Conservation (phyloP, 2,329 filamentous ascomycete species). For the Myriosclerotinia curreyana region DNA sequence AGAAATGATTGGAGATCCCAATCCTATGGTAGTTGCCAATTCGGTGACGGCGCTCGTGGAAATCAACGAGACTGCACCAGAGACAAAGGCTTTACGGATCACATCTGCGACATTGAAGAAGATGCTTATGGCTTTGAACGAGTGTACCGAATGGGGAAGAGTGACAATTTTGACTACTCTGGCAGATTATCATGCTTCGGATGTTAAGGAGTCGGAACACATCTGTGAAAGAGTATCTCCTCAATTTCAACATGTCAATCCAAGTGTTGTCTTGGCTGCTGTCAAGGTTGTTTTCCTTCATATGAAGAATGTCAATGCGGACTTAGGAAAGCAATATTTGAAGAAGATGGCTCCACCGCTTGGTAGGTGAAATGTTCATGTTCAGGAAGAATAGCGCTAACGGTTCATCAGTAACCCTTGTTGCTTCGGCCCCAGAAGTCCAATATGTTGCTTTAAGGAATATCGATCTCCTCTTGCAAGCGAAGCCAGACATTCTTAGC, state of each 20-base stretch:
- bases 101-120: slow-evolving; percentile 86
- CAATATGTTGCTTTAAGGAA: slow-evolving; percentile 96
- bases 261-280: slow-evolving; percentile 92
- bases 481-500: slow-evolving; percentile 92
- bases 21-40: slow-evolving; percentile 99
- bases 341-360: slow-evolving; percentile 99
- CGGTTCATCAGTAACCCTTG: slow-evolving; percentile 70
- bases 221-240: slow-evolving; percentile 95
- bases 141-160: slow-evolving; percentile 97
- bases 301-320: slow-evolving; percentile 78
- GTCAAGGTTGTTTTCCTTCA: slow-evolving; percentile 98
- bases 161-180: slow-evolving; percentile 90
- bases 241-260: slow-evolving; percentile 98
- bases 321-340: slow-evolving; percentile 78
- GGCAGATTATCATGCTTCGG: slow-evolving; percentile 80
- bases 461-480: slow-evolving; percentile 92
- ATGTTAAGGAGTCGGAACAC: slow-evolving; percentile 94
- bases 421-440: slow-evolving; percentile 93
- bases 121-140: slow-evolving; percentile 91
- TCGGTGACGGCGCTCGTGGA: slow-evolving; percentile 91
- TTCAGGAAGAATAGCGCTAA: slow-evolving; percentile 22
- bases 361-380: slow-evolving; percentile 52
- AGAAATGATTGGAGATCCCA: slow-evolving; percentile 94
- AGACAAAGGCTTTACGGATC: slow-evolving; percentile 82
- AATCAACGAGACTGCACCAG: slow-evolving; percentile 84